A percentile compares a stretch with the other conserved stretches of the same genome.
These are phyloP conservation scores for Trichoderma asperellum DNA, from an alignment of 2,329 filamentous ascomycete genomes.

Conservation along the genomic window DNA sequence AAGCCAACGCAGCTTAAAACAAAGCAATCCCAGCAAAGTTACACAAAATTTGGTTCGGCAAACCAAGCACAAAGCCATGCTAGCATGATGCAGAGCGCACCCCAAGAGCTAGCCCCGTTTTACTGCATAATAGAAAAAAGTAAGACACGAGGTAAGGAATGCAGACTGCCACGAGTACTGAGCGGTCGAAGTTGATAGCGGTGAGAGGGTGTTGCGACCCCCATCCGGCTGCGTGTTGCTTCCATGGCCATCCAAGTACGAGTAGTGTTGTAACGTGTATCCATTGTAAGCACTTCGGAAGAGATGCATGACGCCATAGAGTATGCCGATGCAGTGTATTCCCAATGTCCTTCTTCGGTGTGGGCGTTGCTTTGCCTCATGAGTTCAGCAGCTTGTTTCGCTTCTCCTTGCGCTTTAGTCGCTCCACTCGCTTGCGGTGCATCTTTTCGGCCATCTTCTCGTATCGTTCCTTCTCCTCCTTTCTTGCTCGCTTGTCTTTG, in stretches of 20 bases:
- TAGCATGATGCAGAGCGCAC: not conserved
- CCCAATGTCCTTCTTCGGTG: slow-evolving; percentile 8
- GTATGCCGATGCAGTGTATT: slow-evolving; percentile 6
- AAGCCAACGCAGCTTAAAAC: not conserved
- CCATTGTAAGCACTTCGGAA: slow-evolving; percentile 5
- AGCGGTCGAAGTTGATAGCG: slow-evolving; percentile 6
- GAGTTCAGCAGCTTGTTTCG: slow-evolving; percentile 82
- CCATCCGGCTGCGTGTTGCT: slow-evolving; percentile 6
- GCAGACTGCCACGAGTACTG: not conserved
- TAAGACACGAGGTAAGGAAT: not conserved
- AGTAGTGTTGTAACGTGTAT: not conserved
- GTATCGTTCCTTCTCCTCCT: slow-evolving; percentile 91
- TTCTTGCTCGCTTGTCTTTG: slow-evolving; percentile 82
- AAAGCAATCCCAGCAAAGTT: slow-evolving; percentile 9
- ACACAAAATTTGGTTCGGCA: not conserved
- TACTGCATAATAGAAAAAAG: not conserved
- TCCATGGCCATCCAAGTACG: not conserved
- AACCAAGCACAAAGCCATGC: not conserved
- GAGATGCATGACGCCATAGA: not conserved
- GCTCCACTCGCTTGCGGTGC: slow-evolving; percentile 93
- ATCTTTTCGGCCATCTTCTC: slow-evolving; percentile 96
- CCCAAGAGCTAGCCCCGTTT: not conserved
- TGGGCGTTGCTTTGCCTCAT: slow-evolving; percentile 42
- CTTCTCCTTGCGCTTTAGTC: slow-evolving; percentile 94
- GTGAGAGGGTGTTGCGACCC: slow-evolving; percentile 18